Evolutionary conservation across 2,329 filamentous ascomycete species (phyloP).

Genomic region (Talaromyces pinophilus): DNA sequence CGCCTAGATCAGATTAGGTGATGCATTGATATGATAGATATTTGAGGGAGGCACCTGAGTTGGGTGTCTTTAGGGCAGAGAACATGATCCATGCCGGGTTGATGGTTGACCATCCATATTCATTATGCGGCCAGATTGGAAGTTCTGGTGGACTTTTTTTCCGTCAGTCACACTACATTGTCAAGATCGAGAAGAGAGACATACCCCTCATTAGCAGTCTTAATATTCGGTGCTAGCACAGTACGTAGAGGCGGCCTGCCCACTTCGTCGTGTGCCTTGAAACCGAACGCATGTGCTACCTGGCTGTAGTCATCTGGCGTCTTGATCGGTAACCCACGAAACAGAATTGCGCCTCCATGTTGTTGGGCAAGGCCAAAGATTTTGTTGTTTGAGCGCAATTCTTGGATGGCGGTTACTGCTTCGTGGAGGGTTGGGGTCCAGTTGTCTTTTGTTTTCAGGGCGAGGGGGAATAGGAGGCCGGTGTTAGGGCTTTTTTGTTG

Average conservation of each 20-base stretch:
- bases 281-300: neutral
- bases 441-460: neutral
- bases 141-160: neutral
- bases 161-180: neutral
- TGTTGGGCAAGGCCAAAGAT: neutral
- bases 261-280: neutral
- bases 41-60: neutral
- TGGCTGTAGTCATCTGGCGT: neutral
- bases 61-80: neutral
- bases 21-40: neutral
- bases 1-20: neutral
- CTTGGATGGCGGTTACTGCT: neutral
- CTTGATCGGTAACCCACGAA: neutral
- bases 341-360: neutral
- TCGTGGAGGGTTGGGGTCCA: neutral
- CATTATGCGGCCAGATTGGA: neutral
- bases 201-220: neutral
- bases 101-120: neutral
- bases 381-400: neutral
- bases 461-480: neutral
- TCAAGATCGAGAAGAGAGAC: neutral
- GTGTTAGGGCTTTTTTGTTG: neutral
- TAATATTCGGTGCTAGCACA: neutral
- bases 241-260: neutral
- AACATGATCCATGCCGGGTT: neutral